A percentile compares a stretch with the other conserved stretches of the same genome.
phyloP scores from a whole-genome alignment of 768 basidiomycete genomes.

The Boletus patriciae region DNA sequence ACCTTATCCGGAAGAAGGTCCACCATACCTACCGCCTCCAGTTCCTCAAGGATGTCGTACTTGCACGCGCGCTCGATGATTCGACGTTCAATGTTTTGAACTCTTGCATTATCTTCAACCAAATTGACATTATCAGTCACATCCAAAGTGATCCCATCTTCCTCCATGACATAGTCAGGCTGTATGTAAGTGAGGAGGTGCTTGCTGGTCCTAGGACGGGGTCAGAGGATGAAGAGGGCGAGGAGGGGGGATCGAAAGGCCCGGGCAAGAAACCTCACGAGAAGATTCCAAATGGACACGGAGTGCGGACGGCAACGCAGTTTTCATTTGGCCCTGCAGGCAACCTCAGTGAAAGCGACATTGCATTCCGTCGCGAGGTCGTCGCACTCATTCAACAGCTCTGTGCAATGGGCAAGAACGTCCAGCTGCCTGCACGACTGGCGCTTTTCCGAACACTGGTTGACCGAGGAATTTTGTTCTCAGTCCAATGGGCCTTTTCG shows the following conservation, averaged over 20 bases:
- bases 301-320: constrained; percentile 19
- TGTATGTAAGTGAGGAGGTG: constrained; percentile 75
- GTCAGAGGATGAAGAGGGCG: constrained; percentile 31
- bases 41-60: constrained; percentile 97
- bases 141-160: constrained; percentile 78
- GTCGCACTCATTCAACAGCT: constrained; percentile 89
- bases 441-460: constrained; percentile 83
- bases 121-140: constrained; percentile 94
- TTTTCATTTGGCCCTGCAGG: constrained; percentile 62
- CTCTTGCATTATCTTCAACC: constrained; percentile 97
- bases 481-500: constrained; percentile 91
- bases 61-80: constrained; percentile 92
- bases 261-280: constrained; percentile 43
- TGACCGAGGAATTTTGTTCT: constrained; percentile 84
- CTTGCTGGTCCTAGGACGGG: constrained; percentile 41
- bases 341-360: constrained; percentile 53
- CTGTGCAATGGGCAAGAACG: constrained; percentile 94
- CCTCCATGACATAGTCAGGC: constrained; percentile 70
- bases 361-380: constrained; percentile 67
- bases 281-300: constrained; percentile 35
- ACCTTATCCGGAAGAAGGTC: constrained; percentile 77
- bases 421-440: constrained; percentile 85
- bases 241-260: constrained; percentile 26
- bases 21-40: constrained; percentile 97
- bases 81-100: constrained; percentile 96